Base-by-base conservation (phyloP, 306 rosid species). In the Senna siamea region DNA sequence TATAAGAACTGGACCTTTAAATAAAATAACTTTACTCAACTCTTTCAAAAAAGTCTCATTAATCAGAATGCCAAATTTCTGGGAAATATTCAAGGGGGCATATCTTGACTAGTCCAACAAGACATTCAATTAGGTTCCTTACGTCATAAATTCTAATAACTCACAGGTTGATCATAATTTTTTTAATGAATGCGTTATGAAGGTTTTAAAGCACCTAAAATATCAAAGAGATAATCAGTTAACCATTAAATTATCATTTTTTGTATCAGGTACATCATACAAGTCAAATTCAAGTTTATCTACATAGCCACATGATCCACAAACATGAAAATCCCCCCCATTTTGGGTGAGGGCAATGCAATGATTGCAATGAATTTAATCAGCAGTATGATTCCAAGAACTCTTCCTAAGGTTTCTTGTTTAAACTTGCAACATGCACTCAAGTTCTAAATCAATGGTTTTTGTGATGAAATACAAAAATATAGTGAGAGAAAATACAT, bases 391-490 rank as follows among this genome's bases (percentile, higher is more conserved):
- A 59, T n/a, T 32, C 65, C 43, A 32, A 30, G 17, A 58, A 58
- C 22, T 13, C 22, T 59, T 15, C 12, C 17, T n/a, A 48, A 44
- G 7, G 47, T 61, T 34, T 34, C 28, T 61, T 34, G 47, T 4
- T 9, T 35, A 61, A 35, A 37, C 8, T 35, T 38, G 50, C 59
- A 74, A 26, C 48, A 58, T 50, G 47, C 30, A 17, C 30, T 37
- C 28, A 18, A 17, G 5, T 18, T 37, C 30, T 2, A 74, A 38
- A 41, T 11, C 34, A 66, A 53, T 43, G 73, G 35, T 81, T 73
- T 62, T 71, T 6, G 23, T 50, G 38, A 75, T 40, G 9, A 60
- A 78, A 69, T 28, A 51, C 44, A 37, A 63, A 41, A 60, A 53
- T 32, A 19, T 8, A 30, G 7, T 52, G 65, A 35, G 70, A 48